Evolutionary conservation across 2,329 filamentous ascomycete species (phyloP), one percentile per base, ranked within the genome.

Genomic region (Arthrobotrys megalospora): DNA sequence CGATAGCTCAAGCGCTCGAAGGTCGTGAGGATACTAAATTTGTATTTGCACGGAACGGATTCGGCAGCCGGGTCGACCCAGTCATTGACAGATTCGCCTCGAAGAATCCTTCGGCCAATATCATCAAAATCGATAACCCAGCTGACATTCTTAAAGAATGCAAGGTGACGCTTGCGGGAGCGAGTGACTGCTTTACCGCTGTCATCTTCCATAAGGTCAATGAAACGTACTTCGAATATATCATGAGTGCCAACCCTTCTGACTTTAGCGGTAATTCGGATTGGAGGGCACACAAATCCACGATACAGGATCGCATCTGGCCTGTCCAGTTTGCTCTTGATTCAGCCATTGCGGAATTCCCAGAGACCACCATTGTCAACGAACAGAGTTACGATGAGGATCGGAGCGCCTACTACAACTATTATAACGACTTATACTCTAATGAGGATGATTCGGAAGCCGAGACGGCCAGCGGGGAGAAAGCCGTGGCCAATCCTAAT

Each of bases 171-270:
- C 84, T 92, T 62, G 86, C 89, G 43, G 92, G 92, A 24, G 90
- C 92, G 0, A 91, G 91, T 12, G 85, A 84, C 0, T 96, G 93
- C 83, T 94, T 91, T 82, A 91, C 89, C 16, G 93, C 91, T 10
- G 88, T 92, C 0, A 89, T 91, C 7, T 95, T 96, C 85, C 66
- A 79, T 36, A 58, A 65, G n/a, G 68, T 55, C 85, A 93, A 93
- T 8, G 80, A 83, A 0, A 88, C 87, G 6, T 88, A 88, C 0
- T 97, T 94, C 94, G 96, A 96, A 84, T 97, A 97, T 83, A 94
- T 93, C 0, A 86, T 97, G 34, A 88, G 92, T 70, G 90, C 90
- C 2, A 94, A 97, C 83, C 91, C 91, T 47, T 87, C 89, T 0
- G 87, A 97, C 71, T 90, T 91, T n/a, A 83, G 84, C 6, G 58